These are phyloP conservation scores for Harrya chromipes DNA, from an alignment of 768 basidiomycete genomes.

Conservation along the genomic window DNA sequence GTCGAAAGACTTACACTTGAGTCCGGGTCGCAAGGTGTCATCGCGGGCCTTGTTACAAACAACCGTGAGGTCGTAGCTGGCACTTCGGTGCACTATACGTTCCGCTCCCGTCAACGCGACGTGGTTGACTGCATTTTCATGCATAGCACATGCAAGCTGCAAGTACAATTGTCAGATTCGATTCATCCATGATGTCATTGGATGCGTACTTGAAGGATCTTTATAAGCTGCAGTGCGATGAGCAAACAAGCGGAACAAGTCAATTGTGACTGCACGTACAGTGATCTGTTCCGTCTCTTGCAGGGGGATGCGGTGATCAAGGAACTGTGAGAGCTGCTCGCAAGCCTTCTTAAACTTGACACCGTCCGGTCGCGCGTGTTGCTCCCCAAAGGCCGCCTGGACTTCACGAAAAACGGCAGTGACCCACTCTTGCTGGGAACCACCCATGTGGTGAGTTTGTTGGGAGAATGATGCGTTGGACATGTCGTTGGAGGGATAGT, in stretches of 20 bases:
- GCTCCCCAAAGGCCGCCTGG: constrained; percentile 13
- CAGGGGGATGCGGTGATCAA: constrained; percentile 1
- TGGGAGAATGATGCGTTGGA: background rate
- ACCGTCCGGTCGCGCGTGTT: constrained; percentile 13
- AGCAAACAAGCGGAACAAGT: background rate
- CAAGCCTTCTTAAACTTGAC: constrained; percentile 8
- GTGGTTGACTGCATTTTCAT: constrained; percentile 21
- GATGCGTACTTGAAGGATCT: constrained; percentile 19
- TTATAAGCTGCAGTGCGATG: constrained; percentile 12
- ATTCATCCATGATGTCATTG: background rate
- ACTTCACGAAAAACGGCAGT: constrained; percentile 4
- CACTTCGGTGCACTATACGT: constrained; percentile 7
- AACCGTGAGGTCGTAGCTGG: constrained; percentile 2
- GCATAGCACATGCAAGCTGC: constrained; percentile 25
- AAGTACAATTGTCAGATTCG: background rate
- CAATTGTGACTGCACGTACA: constrained; percentile 4
- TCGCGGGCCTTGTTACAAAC: background rate
- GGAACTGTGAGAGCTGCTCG: constrained; percentile 7
- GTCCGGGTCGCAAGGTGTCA: background rate
- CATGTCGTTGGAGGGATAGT: too few relatives aligned
- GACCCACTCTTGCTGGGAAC: constrained; percentile 3
- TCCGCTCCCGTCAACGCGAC: background rate
- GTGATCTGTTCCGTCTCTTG: constrained; percentile 7
- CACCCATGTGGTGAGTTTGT: background rate
- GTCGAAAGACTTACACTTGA: constrained; percentile 13